Evolutionary conservation across 345 rosid genomes (phyloP).

Genomic region (Carallia brachiata): DNA sequence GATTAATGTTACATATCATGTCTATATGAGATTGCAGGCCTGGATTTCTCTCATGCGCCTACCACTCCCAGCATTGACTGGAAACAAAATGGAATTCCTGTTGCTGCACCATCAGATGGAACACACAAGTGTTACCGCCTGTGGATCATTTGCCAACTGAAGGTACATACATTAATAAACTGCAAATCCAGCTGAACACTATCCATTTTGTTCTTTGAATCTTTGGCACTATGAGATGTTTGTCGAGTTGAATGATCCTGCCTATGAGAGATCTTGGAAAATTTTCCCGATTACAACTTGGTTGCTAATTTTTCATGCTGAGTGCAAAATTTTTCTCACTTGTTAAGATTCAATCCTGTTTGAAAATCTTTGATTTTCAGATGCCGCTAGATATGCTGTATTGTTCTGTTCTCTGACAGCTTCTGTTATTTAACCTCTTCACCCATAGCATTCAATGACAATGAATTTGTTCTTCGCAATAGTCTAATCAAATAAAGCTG

Average conservation of each 20-base stretch:
- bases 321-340: too few relatives aligned
- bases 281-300: too few relatives aligned
- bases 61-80: constrained; percentile 35
- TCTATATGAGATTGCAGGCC: constrained; percentile 38
- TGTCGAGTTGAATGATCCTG: background rate
- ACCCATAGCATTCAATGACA: too few relatives aligned
- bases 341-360: too few relatives aligned
- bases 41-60: constrained; percentile 40
- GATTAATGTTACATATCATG: constrained; percentile 1
- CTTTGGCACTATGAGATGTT: background rate
- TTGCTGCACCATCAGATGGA: constrained; percentile 47
- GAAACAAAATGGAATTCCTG: constrained; percentile 47
- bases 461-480: too few relatives aligned
- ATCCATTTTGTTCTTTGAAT: background rate
- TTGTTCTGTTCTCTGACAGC: too few relatives aligned
- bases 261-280: too few relatives aligned
- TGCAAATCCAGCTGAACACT: background rate
- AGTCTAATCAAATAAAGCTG: too few relatives aligned
- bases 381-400: too few relatives aligned
- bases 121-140: constrained; percentile 39
- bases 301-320: too few relatives aligned
- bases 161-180: constrained; percentile 31
- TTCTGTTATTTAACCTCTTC: too few relatives aligned
- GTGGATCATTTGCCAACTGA: constrained; percentile 32
- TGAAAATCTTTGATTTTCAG: too few relatives aligned